Evolutionary conservation across 768 basidiomycete species (phyloP).

Genomic region (Mycena alexandri): DNA sequence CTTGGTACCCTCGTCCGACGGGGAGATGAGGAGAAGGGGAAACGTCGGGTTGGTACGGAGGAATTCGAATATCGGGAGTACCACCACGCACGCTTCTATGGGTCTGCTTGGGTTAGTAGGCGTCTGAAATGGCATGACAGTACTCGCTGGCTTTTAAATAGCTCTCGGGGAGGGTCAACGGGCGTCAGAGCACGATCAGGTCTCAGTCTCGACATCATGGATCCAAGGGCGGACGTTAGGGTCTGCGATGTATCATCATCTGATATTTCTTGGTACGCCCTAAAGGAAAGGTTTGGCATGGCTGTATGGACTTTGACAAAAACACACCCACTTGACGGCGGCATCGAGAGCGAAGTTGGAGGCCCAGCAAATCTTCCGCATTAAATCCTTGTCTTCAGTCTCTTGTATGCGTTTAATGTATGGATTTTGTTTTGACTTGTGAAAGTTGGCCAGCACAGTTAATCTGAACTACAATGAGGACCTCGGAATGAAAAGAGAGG

Average conservation of each 20-base stretch:
- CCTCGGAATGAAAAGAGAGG: background rate
- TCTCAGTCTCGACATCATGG: slow-evolving; percentile 64
- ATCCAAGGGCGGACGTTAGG: slow-evolving; percentile 63
- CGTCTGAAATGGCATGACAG: slow-evolving; percentile 13
- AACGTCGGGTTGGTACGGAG: slow-evolving; percentile 65
- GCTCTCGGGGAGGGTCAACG: slow-evolving; percentile 61
- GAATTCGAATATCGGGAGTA: slow-evolving; percentile 75
- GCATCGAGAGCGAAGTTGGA: slow-evolving; percentile 64
- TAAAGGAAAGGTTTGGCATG: slow-evolving; percentile 39
- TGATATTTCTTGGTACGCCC: slow-evolving; percentile 67
- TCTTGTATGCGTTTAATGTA: slow-evolving; percentile 68
- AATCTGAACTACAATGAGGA: slow-evolving; percentile 44
- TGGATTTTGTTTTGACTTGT: slow-evolving; percentile 78
- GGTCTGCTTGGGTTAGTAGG: slow-evolving; percentile 59
- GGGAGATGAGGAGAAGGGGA: slow-evolving; percentile 55
- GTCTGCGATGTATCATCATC: slow-evolving; percentile 66
- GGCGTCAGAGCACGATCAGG: slow-evolving; percentile 67
- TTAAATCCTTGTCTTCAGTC: slow-evolving; percentile 61
- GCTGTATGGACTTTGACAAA: background rate
- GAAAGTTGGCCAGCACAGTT: slow-evolving; percentile 76
- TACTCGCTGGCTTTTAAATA: slow-evolving; percentile 70
- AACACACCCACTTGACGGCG: slow-evolving; percentile 60
- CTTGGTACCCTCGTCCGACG: slow-evolving; percentile 40
- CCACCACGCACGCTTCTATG: slow-evolving; percentile 67
- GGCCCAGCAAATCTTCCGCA: slow-evolving; percentile 71